Evolutionary conservation across 2,329 filamentous ascomycete genomes (phyloP).

Genomic region (Sporothrix globosa): DNA sequence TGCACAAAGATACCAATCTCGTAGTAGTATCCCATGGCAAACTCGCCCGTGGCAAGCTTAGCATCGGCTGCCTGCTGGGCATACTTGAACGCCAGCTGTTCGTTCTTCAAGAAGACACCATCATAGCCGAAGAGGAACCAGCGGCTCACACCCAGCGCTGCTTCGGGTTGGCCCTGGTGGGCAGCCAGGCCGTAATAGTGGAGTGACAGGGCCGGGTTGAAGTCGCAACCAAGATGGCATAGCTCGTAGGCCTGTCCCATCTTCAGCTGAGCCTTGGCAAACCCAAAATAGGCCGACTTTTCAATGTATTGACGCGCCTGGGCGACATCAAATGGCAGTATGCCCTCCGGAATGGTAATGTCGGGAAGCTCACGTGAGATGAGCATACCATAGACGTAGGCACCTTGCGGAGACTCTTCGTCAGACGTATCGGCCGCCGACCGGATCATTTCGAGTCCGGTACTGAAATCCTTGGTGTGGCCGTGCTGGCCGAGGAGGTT

Average conservation of each 20-base stretch:
- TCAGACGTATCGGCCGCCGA: constrained; percentile 84
- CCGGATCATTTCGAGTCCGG: constrained; percentile 80
- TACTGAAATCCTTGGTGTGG: constrained; percentile 76
- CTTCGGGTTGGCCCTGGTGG: constrained; percentile 88
- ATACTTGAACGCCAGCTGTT: constrained; percentile 88
- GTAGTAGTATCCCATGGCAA: constrained; percentile 95
- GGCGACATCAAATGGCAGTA: constrained; percentile 71
- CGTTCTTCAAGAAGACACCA: constrained; percentile 90
- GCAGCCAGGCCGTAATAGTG: constrained; percentile 96
- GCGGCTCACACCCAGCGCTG: constrained; percentile 93
- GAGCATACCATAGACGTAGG: constrained; percentile 95
- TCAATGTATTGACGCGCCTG: constrained; percentile 86
- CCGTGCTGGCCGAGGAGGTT: constrained; percentile 91
- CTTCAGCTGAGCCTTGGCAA: constrained; percentile 94
- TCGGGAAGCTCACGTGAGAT: constrained; percentile 89
- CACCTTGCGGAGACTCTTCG: constrained; percentile 94
- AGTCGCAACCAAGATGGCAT: constrained; percentile 90
- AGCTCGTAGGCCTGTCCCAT: constrained; percentile 97
- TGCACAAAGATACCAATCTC: constrained; percentile 92
- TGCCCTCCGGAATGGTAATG: constrained; percentile 72
- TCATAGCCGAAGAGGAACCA: constrained; percentile 98
- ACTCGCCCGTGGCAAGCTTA: constrained; percentile 87
- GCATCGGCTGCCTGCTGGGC: constrained; percentile 81
- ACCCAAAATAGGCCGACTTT: constrained; percentile 93
- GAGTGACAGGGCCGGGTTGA: constrained; percentile 86